Percentiles rank a stretch among this genome's conserved stretches.
These are phyloP conservation scores for Phtheirospermum japonicum DNA, from an alignment of 257 asterid species.

Conservation along the genomic window DNA sequence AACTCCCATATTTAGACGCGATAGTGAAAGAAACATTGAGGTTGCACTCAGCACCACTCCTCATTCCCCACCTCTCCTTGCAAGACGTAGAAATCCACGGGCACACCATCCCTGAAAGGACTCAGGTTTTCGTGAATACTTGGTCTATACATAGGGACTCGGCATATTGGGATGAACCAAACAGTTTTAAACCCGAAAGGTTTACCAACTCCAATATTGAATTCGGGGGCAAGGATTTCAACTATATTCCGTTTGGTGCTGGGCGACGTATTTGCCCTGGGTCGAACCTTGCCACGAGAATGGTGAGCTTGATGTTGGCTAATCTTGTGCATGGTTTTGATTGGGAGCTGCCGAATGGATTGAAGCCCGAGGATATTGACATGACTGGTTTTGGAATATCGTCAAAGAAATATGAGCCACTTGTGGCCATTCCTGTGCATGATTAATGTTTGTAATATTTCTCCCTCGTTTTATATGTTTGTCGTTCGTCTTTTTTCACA, in stretches of 20 bases:
- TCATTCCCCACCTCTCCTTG: constrained; percentile 31
- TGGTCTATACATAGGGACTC: constrained; percentile 35
- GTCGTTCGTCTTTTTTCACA: too few species aligned
- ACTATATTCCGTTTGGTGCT: constrained; percentile 28
- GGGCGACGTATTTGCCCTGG: constrained; percentile 29
- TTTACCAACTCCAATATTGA: too few species aligned
- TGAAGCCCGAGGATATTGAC: constrained; percentile 23
- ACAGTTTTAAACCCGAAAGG: constrained; percentile 35
- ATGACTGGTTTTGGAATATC: constrained; percentile 25
- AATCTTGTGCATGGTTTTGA: constrained; percentile 24
- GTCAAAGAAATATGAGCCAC: constrained; percentile 23
- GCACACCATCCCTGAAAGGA: constrained; percentile 31
- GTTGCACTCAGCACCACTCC: constrained; percentile 36
- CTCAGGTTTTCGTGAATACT: constrained; percentile 29
- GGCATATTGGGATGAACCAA: constrained; percentile 30
- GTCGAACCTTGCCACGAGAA: constrained; percentile 24
- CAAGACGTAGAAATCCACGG: constrained; percentile 26
- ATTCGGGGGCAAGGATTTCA: constrained; percentile 25
- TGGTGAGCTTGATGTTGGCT: constrained; percentile 29
- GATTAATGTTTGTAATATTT: background rate
- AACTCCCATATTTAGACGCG: constrained; percentile 28
- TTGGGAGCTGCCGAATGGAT: constrained; percentile 25
- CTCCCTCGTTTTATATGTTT: too few species aligned
- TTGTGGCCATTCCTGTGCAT: constrained; percentile 17
- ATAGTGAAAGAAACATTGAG: constrained; percentile 37